Evolutionary conservation across 2,329 filamentous ascomycete species (phyloP), one percentile per base, ranked within the genome.

Genomic region (Cladosporium sp.): DNA sequence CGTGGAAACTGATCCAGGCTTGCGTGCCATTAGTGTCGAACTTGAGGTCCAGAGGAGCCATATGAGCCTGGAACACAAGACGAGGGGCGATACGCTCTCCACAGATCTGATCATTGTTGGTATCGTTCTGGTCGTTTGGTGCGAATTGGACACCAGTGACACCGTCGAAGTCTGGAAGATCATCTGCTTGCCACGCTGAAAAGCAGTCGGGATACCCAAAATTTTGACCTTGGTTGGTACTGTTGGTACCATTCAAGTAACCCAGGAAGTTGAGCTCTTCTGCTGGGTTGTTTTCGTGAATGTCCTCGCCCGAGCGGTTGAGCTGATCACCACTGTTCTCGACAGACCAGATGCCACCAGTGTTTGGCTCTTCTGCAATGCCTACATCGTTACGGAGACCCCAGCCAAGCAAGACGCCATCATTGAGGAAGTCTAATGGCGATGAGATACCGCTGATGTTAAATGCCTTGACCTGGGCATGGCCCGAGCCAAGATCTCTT

Each of bases 241-340:
- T 73, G 7, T 64, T 11, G 0, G 79, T 80, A n/a, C 78, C 77
- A 45, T 82, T 80, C 17, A 89, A 75, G 59, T 79, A 81, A 3
- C 88, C 88, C 60, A 88, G 83, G 70, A 84, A 89, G 72, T 91
- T 90, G 70, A 92, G 73, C 72, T 91, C 86, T 68, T 91, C 88
- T 15, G 80, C 57, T 28, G 57, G 57, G 28, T 59, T 59, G 25
- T 59, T 55, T 30, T 59, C 72, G 34, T 88, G 80, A 14, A 73
- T 73, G 39, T 69, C 67, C 25, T 59, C 36, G 25, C 61, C 66
- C 22, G 61, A 59, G 20, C 67, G 62, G 12, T 55, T 65, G 15
- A 90, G 77, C 38, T 88, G 72, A 70, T 90, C 88, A 8, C 84
- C 84, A 1, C 83, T 87, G 72, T 91, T 91, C 72, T 91, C 88